Conservation (phyloP, 1,139 yeast genomes). For the Candida neerlandica region DNA sequence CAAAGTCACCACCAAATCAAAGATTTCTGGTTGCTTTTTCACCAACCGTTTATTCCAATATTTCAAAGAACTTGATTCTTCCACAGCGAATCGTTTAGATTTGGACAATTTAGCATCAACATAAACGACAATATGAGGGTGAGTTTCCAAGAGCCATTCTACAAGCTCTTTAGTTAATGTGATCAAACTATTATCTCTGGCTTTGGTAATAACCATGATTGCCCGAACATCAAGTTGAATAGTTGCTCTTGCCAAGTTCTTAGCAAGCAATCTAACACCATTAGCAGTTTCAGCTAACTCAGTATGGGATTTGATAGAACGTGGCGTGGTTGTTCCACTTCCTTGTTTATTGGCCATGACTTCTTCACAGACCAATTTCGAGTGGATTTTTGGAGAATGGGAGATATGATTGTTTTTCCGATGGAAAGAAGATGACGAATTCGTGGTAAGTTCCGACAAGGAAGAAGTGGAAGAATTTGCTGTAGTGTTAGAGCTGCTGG, state of each 20-base stretch:
- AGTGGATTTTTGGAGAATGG: conserved; percentile 34
- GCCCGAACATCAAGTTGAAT: conserved; percentile 70
- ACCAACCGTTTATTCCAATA: conserved; percentile 73
- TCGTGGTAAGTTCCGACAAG: neutral
- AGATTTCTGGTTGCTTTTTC: conserved; percentile 54
- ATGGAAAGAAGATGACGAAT: conserved; percentile 9
- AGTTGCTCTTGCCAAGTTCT: conserved; percentile 72
- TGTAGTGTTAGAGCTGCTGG: neutral
- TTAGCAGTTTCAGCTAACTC: conserved; percentile 84
- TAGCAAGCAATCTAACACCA: conserved; percentile 79
- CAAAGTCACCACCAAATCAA: conserved; percentile 76
- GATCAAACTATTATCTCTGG: conserved; percentile 75
- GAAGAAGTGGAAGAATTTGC: conserved; percentile 8
- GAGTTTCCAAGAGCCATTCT: conserved; percentile 64
- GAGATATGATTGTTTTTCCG: neutral
- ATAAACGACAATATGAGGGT: conserved; percentile 58
- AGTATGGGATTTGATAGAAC: conserved; percentile 64
- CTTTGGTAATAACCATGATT: conserved; percentile 82
- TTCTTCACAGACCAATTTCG: conserved; percentile 34
- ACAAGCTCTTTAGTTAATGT: conserved; percentile 76
- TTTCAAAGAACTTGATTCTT: conserved; percentile 46
- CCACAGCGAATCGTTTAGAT: conserved; percentile 64
- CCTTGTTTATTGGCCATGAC: conserved; percentile 10
- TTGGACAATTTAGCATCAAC: conserved; percentile 67
- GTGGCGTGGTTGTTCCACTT: conserved; percentile 28